Percentiles rank a stretch among this genome's conserved stretches.
Conservation (phyloP, 2,329 filamentous ascomycete genomes). For the Cryphonectria nitschkei region DNA sequence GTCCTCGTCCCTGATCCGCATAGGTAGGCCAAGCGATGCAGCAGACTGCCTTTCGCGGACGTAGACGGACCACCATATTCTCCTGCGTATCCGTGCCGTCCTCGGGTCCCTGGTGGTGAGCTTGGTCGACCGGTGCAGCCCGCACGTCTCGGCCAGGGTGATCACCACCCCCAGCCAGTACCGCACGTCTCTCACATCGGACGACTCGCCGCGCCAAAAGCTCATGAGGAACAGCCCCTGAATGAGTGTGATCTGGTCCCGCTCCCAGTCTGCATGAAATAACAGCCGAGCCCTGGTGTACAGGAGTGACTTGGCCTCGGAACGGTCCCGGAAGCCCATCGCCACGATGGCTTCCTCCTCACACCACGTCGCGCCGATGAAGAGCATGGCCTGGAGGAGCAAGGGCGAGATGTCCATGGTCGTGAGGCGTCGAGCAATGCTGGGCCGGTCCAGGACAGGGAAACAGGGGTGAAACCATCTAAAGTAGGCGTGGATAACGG, state of each 20-base stretch:
- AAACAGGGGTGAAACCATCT: constrained; percentile 28
- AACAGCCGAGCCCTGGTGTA: constrained; percentile 26
- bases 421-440: constrained; percentile 13
- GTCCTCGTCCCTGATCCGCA: constrained; percentile 44
- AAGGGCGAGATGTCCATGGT: constrained; percentile 25
- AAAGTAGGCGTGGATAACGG: constrained; percentile 33
- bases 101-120: constrained; percentile 33
- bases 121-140: constrained; percentile 24
- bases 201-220: constrained; percentile 27
- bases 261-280: constrained; percentile 27
- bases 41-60: constrained; percentile 44
- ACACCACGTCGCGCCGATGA: constrained; percentile 27
- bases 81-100: constrained; percentile 29
- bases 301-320: constrained; percentile 28
- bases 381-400: constrained; percentile 27
- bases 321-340: constrained; percentile 27
- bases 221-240: constrained; percentile 27
- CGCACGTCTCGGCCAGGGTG: constrained; percentile 23
- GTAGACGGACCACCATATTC: constrained; percentile 29
- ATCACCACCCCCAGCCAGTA: constrained; percentile 29
- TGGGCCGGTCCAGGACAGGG: constrained; percentile 23
- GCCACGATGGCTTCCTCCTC: constrained; percentile 18
- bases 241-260: constrained; percentile 26
- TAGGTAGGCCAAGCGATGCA: constrained; percentile 42
- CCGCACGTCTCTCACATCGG: constrained; percentile 26